Base-by-base conservation (phyloP, 2,329 filamentous ascomycete genomes). In the Penicillium capsulatum region DNA sequence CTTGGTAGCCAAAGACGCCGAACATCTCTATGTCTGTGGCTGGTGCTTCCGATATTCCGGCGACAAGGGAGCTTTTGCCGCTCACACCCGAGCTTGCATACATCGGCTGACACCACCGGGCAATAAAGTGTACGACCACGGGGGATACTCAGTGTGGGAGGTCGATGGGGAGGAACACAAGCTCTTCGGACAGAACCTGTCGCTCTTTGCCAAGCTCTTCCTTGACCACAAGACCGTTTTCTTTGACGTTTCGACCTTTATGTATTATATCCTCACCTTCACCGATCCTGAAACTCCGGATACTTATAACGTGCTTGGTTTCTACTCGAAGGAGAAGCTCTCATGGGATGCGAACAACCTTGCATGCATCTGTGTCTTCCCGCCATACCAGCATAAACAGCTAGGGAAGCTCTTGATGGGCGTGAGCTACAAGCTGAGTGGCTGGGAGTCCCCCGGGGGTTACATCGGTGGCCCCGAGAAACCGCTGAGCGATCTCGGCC, bases 281-380 rank as follows among this genome's bases (percentile, higher is more conserved):
- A 84, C 81, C 7, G 71, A 77, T 53, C 74, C 73, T 0, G 34
- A 57, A 3, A 59, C 70, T 57, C 50, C 62, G 33, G 42, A 61
- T 34, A 52, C 59, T 42, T 58, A 66, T 53, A 80, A 83, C 58
- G 82, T 96, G 19, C 79, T 91, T 1, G 92, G 92, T n/a, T 97
- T 97, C 75, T 98, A 97, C 71, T 94, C 86, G 48, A 97, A 98
- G 63, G 92, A 98, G 66, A 97, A 97, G 64, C 85, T 96, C 74
- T 95, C 88, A 3, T 98, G 92, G 91, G 92, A 98, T 58, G 90
- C 91, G 58, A 97, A 98, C 66, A 98, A 97, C 52, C 76, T 98
- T 4, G 92, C 92, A 1, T 98, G 92, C 61, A 98, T 98, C 53
- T 74, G 97, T 5, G 79, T 97, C 11, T 97, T 97, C 58, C 92